A percentile compares a stretch with the other conserved stretches of the same genome.
Conservation (phyloP, 495 filamentous ascomycete genomes). For the Elaphomyces granulatus region DNA sequence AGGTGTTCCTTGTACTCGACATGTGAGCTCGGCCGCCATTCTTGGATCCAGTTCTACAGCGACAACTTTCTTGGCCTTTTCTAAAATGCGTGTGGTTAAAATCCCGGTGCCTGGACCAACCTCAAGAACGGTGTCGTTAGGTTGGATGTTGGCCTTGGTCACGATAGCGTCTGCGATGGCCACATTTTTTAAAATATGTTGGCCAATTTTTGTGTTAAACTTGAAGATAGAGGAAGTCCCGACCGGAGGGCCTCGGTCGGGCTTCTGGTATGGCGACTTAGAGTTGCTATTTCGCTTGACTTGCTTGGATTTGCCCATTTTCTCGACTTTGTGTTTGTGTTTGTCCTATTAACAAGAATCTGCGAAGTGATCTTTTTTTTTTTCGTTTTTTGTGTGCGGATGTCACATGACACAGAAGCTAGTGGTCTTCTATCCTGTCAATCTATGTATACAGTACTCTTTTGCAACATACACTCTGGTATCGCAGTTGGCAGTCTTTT, state of each 20-base stretch:
- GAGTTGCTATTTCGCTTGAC: constrained; percentile 6
- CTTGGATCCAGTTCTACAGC: constrained; percentile 8
- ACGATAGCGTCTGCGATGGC: constrained; percentile 8
- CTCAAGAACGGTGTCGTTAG: constrained; percentile 5
- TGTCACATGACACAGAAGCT: too few relatives aligned
- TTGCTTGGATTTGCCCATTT: constrained; percentile 3
- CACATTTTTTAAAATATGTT: constrained; percentile 7
- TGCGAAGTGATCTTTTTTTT: too few relatives aligned
- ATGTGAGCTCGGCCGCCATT: constrained; percentile 9
- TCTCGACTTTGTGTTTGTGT: not conserved
- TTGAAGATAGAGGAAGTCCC: constrained; percentile 8
- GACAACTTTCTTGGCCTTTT: constrained; percentile 6
- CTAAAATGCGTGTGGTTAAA: constrained; percentile 5
- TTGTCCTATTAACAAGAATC: too few relatives aligned
- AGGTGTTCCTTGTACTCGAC: constrained; percentile 7
- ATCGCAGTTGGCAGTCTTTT: too few relatives aligned
- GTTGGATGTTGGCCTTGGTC: constrained; percentile 8
- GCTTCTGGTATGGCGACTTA: constrained; percentile 4
- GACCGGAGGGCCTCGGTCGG: not conserved
- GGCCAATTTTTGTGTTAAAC: constrained; percentile 6
- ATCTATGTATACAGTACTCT: too few relatives aligned
- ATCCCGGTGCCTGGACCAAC: constrained; percentile 8
- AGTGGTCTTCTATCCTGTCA: too few relatives aligned
- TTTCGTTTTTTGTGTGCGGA: too few relatives aligned
- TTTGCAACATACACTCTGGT: too few relatives aligned